These are phyloP conservation scores for Salix viminalis DNA, from an alignment of 345 rosid species.

Conservation along the genomic window DNA sequence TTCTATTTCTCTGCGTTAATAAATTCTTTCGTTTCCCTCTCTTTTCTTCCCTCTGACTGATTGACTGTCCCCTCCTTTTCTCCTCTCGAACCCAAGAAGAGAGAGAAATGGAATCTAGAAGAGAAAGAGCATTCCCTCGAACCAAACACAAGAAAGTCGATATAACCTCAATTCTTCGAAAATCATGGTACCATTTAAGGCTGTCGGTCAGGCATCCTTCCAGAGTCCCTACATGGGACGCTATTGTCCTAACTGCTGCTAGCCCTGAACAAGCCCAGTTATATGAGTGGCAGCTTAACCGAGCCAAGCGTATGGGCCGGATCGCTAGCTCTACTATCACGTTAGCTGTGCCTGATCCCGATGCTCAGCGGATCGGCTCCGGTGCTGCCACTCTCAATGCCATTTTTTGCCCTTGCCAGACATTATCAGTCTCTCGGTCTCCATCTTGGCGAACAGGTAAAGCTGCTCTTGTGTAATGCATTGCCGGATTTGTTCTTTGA, in stretches of 20 bases:
- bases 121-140: constrained; percentile 17
- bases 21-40: no score
- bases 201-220: constrained; percentile 84
- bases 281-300: constrained; percentile 81
- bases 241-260: constrained; percentile 88
- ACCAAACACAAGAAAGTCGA: constrained; percentile 48
- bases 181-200: constrained; percentile 90
- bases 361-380: constrained; percentile 89
- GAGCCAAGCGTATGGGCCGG: constrained; percentile 82
- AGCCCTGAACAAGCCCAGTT: constrained; percentile 95
- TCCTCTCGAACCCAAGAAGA: not conserved
- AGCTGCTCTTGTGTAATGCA: not conserved
- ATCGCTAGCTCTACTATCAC: constrained; percentile 76
- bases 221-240: constrained; percentile 95
- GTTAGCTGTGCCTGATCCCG: constrained; percentile 82
- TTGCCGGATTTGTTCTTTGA: no score
- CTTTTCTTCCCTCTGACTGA: no score
- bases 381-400: constrained; percentile 98
- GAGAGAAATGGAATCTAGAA: constrained; percentile 14
- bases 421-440: constrained; percentile 40
- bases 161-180: constrained; percentile 56
- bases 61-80: no score
- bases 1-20: no score
- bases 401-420: constrained; percentile 55
- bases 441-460: constrained; percentile 33